Base-by-base conservation (phyloP, 352 stramenopile species). In the Pythium coloratum region DNA sequence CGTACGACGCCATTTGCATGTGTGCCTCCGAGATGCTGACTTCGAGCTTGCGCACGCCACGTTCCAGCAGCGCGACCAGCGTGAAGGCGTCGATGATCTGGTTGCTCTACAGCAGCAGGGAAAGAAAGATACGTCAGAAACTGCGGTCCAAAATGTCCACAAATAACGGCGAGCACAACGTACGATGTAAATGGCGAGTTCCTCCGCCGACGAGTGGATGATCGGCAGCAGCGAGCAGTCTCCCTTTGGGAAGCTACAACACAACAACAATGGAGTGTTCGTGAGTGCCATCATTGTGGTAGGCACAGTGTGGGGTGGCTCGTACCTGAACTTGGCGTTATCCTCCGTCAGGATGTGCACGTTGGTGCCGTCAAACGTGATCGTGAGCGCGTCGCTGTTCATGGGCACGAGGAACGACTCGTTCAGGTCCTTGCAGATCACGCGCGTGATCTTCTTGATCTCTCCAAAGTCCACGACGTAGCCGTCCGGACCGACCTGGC, bases 401-500 rank as follows among this genome's bases (percentile, higher is more conserved):
- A 96, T 98, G 0, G 97, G 97, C 61, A 97, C 97, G 8, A 99
- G 80, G 72, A 99, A 99, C 38, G 96, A 95, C 76, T 99, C 96
- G 76, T 99, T 99, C 67, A 99, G 71, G 67, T 97, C 80, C 74
- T 98, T 98, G 80, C 97, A 99, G 55, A 99, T 90, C 13, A 94
- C 84, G 32, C 93, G 88, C 24, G 84, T 89, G 49, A 97, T 97
- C 73, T 95, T 96, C 76, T 99, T 99, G 66, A 99, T 96, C 64
- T 98, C 90, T 38, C 97, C 97, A 89, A 99, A 99, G 76, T 99
- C 97, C 16, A 99, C 71, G 9, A 99, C 90, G 69, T 99, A 99
- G 62, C 97, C 97, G 76, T 99, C 97, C 8, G 71, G 55, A 2
- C 92, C 90, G 59, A 99, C 84, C 38, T 76, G 69, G 28, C 86